Evolutionary conservation across 768 basidiomycete genomes (phyloP), one percentile per base, ranked within the genome.

Genomic region (Hygrophorus russula): DNA sequence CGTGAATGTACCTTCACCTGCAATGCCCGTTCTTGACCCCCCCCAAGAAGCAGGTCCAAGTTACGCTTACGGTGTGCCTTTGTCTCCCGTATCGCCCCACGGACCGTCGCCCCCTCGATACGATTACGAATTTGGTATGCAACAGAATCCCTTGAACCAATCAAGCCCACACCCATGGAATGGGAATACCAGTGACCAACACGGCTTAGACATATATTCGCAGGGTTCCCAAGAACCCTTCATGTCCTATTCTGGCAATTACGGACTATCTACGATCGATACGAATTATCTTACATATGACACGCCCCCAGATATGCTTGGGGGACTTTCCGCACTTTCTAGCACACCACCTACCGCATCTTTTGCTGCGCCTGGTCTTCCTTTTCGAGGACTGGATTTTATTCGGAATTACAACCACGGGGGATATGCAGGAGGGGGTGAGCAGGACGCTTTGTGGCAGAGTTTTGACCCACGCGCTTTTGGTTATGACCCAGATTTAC

Each of bases 311-410:
- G 69, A 71, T 46, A 50, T 67, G 41, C 54, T 59, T 36, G 53
- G 54, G 30, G 56, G 56, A 15, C 49, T 72, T 47, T 52, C 61
- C 39, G 69, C 69, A 4, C 61, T 74, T 27, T 78, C 77, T 4
- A 73, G 70, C 9, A 74, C 78, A 9, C 73, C 80, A 2, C 73
- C 80, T 10, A 73, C 70, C 4, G 59, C 81, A n/a, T 67, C 71
- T 3, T 87, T 87, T 56, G 67, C 79, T 49, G 76, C 76, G 7
- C 69, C 78, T 17, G 84, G 84, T 31, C 66, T 89, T n/a, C 88
- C 86, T 1, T 91, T 90, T 67, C 72, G 77, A 24, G 88, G 86
- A 8, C 68, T 90, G 27, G 88, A 91, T 52, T 91, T 76, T 53
- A 80, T 91, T 54, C 76, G 82, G 52, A 88, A 86, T 53, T 88